These are phyloP conservation scores for Zygoascus tannicola DNA, from an alignment of 805 yeast species.

Conservation along the genomic window DNA sequence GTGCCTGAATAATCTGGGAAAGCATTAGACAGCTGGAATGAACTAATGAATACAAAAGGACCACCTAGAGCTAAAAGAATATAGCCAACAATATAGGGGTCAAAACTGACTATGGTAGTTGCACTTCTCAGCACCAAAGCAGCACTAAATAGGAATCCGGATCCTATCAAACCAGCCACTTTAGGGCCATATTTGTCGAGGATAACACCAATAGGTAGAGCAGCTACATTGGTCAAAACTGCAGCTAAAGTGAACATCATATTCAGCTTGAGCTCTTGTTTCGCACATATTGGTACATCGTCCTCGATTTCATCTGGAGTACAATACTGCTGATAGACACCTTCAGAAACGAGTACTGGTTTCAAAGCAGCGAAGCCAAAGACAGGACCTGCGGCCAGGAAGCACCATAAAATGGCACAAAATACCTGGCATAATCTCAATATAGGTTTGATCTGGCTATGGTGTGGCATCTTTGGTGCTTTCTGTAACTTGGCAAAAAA, in stretches of 20 bases:
- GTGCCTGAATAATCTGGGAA: constrained; percentile 79
- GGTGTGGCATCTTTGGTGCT: constrained; percentile 4
- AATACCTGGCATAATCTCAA: constrained; percentile 37
- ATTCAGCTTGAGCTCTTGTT: constrained; percentile 78
- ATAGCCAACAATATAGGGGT: constrained; percentile 69
- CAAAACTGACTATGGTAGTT: constrained; percentile 31
- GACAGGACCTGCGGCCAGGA: constrained; percentile 85
- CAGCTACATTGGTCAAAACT: constrained; percentile 73
- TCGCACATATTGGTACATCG: constrained; percentile 38
- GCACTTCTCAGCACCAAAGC: constrained; percentile 34
- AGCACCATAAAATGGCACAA: constrained; percentile 81
- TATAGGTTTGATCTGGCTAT: not conserved
- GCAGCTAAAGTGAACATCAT: constrained; percentile 80
- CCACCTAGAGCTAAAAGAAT: constrained; percentile 78
- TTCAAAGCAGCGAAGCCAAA: constrained; percentile 95
- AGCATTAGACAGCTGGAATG: constrained; percentile 81
- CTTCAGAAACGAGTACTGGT: constrained; percentile 68
- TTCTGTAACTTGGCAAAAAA: no score
- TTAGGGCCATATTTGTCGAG: constrained; percentile 77
- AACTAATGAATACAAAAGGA: constrained; percentile 84
- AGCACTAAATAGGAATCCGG: constrained; percentile 36
- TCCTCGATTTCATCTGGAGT: constrained; percentile 23
- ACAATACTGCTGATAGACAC: constrained; percentile 63
- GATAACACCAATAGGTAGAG: constrained; percentile 72
- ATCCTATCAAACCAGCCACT: constrained; percentile 66